phyloP scores from a whole-genome alignment of 2,329 filamentous ascomycete genomes.

The Neofusicoccum laricinum region DNA sequence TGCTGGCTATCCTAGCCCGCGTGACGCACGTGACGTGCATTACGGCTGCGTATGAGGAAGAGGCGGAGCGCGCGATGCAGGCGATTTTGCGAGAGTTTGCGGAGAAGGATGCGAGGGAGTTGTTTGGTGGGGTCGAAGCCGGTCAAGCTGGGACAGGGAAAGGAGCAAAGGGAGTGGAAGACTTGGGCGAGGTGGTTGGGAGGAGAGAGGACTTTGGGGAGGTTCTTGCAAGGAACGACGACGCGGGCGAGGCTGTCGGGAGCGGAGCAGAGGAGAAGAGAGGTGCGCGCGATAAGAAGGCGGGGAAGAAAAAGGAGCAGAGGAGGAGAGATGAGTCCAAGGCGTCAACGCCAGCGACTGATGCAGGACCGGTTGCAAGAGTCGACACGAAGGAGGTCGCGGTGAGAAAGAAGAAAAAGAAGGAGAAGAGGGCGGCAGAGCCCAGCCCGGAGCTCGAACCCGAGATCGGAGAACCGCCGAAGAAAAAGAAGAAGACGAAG shows the following conservation, averaged over 20 bases:
- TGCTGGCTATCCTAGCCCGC: slow-evolving; percentile 42
- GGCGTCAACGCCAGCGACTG: not conserved
- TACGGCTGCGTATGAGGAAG: slow-evolving; percentile 40
- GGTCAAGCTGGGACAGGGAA: not conserved
- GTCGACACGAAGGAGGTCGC: too few relatives aligned
- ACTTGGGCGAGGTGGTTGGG: not conserved
- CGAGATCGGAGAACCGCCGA: not conserved
- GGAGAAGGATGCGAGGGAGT: not conserved
- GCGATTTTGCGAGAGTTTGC: slow-evolving; percentile 34
- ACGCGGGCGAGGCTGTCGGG: not conserved
- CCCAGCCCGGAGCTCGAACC: not conserved
- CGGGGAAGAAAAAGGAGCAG: not conserved
- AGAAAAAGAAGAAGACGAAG: slow-evolving; percentile 15
- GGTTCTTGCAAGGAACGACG: not conserved
- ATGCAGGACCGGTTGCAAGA: not conserved
- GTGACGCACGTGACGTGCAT: slow-evolving; percentile 41
- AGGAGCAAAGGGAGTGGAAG: not conserved
- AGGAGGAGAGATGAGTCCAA: not conserved
- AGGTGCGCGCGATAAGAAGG: not conserved
- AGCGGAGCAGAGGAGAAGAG: not conserved
- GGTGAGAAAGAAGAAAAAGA: not conserved
- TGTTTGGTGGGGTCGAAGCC: not conserved
- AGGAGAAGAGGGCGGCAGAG: not conserved
- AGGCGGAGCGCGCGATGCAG: slow-evolving; percentile 41
- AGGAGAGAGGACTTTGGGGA: not conserved